Conservation (phyloP, 257 asterid species). For the Nicotiana undulata region DNA sequence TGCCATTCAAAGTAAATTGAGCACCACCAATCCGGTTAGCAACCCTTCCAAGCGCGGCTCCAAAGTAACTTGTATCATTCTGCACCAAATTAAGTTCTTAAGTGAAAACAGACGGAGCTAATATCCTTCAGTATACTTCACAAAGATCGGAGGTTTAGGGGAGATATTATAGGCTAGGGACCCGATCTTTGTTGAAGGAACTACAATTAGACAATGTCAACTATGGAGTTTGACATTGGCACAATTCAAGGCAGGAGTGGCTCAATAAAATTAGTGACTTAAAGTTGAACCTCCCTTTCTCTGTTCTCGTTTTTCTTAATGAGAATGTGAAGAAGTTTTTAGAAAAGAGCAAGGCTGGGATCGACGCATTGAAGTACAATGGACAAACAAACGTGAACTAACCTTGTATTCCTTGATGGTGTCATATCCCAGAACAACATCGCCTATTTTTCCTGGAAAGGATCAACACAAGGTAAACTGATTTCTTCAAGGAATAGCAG, state of each 20-base stretch:
- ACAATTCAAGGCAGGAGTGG: neutral
- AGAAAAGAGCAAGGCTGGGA: neutral
- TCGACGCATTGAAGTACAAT: neutral
- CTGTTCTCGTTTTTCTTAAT: neutral
- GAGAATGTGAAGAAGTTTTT: neutral
- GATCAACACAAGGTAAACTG: neutral
- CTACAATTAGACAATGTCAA: neutral
- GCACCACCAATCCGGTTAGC: conserved; percentile 23
- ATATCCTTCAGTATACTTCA: neutral
- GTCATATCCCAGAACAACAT: conserved; percentile 79
- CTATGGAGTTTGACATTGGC: neutral
- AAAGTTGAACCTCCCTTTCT: neutral
- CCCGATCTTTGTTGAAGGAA: neutral
- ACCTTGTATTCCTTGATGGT: conserved; percentile 54
- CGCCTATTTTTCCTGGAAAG: conserved; percentile 38
- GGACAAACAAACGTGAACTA: neutral
- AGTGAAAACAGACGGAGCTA: neutral
- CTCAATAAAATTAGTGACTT: neutral
- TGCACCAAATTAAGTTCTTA: neutral
- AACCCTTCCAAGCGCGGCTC: conserved; percentile 26
- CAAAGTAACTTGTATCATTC: conserved; percentile 15
- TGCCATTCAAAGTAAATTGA: conserved; percentile 18
- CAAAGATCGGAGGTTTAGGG: neutral
- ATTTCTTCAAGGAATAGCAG: no score
- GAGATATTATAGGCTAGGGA: neutral